A percentile compares a stretch with the other conserved stretches of the same genome.
Evolutionary conservation across 352 stramenopile genomes (phyloP).

Genomic region (Peronosclerospora sorghi): DNA sequence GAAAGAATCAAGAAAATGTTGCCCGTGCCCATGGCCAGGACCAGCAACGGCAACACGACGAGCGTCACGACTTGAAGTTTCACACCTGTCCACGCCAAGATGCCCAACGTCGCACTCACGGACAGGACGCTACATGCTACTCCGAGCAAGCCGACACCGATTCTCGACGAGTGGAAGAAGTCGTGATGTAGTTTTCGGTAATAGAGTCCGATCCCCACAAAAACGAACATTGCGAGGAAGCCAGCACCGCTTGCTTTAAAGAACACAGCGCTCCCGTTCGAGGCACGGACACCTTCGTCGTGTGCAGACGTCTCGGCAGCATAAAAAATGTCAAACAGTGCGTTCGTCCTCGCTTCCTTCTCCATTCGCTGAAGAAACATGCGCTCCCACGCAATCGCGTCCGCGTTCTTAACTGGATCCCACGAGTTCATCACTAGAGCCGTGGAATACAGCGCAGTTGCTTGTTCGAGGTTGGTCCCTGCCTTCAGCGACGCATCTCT

Average conservation of each 20-base stretch:
- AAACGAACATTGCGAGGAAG: conserved; percentile 61
- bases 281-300: conserved; percentile 49
- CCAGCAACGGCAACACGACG: conserved; percentile 49
- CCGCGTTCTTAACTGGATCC: conserved; percentile 23
- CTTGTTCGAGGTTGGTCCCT: conserved; percentile 28
- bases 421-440: conserved; percentile 43
- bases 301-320: conserved; percentile 42
- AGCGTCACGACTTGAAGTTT: conserved; percentile 67
- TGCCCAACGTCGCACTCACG: conserved; percentile 48
- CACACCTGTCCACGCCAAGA: conserved; percentile 50
- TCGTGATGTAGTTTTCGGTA: conserved; percentile 30
- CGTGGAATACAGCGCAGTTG: conserved; percentile 34
- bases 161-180: conserved; percentile 59
- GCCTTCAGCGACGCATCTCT: conserved; percentile 8
- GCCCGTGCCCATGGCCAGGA: conserved; percentile 54
- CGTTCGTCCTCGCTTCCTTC: conserved; percentile 28
- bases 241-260: conserved; percentile 30
- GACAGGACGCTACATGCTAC: conserved; percentile 51
- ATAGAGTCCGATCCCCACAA: conserved; percentile 60
- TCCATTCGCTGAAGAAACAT: conserved; percentile 53
- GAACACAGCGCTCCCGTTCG: conserved; percentile 32
- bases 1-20: conserved; percentile 66
- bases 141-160: conserved; percentile 50
- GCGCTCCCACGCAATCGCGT: conserved; percentile 57
- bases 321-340: conserved; percentile 57